Percentiles rank a stretch among this genome's conserved stretches.
These are phyloP conservation scores for Candida dubliniensis DNA, from an alignment of 1,139 yeast genomes.

Conservation along the genomic window DNA sequence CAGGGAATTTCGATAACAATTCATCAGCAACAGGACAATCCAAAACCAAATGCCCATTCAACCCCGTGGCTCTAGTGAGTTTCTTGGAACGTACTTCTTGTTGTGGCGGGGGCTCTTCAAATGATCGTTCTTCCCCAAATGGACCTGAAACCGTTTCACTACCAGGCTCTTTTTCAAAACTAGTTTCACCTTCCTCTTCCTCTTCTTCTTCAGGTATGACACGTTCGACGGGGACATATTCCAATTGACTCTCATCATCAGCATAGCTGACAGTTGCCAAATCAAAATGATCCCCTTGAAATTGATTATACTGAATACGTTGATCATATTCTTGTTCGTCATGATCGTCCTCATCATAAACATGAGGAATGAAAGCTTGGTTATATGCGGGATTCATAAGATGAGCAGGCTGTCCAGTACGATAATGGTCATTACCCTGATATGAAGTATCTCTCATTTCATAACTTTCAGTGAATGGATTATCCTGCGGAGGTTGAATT, in stretches of 20 bases:
- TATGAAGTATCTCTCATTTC: conserved; percentile 30
- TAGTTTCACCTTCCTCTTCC: conserved; percentile 24
- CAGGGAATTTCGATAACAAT: conserved; percentile 45
- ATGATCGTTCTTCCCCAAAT: conserved; percentile 22
- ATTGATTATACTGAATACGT: conserved; percentile 39
- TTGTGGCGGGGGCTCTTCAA: conserved; percentile 30
- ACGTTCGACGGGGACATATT: conserved; percentile 7
- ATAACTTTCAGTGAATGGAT: conserved; percentile 21
- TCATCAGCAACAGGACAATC: conserved; percentile 54
- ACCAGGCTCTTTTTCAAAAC: background rate
- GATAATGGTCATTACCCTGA: conserved; percentile 15
- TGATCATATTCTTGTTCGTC: conserved; percentile 46
- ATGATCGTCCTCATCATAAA: conserved; percentile 40
- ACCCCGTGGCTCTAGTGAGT: conserved; percentile 41
- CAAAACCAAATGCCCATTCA: conserved; percentile 49
- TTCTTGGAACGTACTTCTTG: conserved; percentile 40
- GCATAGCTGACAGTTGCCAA: conserved; percentile 30
- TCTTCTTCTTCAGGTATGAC: conserved; percentile 9
- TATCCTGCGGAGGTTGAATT: conserved; percentile 17
- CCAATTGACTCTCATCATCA: conserved; percentile 10
- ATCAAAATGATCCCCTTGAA: conserved; percentile 48
- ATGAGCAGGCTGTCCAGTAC: conserved; percentile 9
- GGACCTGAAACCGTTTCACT: conserved; percentile 21
- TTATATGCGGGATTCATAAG: conserved; percentile 19
- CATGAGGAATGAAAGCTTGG: conserved; percentile 50